Conservation (phyloP, 495 filamentous ascomycete species). For the Tirmania nivea region DNA sequence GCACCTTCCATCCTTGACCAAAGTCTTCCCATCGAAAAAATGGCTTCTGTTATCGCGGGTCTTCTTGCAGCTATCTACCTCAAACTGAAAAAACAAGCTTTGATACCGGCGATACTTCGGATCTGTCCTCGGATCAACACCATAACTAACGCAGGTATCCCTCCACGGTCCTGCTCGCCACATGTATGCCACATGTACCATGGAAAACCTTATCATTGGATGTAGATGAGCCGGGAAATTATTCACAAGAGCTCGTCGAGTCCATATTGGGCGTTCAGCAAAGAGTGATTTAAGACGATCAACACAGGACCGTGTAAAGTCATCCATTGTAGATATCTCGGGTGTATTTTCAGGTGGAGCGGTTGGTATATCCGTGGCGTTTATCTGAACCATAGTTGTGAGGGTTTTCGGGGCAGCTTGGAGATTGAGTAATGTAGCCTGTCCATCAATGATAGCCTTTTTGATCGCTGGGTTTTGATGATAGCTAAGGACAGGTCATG, state of each 20-base stretch:
- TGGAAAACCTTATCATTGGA: conserved; percentile 14
- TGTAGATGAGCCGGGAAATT: conserved; percentile 20
- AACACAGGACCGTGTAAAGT: conserved; percentile 28
- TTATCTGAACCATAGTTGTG: conserved; percentile 39
- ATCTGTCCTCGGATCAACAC: conserved; percentile 61
- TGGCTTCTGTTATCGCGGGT: conserved; percentile 31
- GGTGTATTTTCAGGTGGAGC: conserved; percentile 21
- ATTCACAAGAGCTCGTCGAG: conserved; percentile 57
- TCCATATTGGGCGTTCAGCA: conserved; percentile 61
- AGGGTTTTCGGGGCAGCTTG: conserved; percentile 29
- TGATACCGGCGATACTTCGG: conserved; percentile 62
- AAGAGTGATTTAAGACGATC: conserved; percentile 37
- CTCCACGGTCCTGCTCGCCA: conserved; percentile 81
- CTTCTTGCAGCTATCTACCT: conserved; percentile 10
- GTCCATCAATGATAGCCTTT: conserved; percentile 29
- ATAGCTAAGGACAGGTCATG: conserved; percentile 22
- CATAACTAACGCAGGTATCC: conserved; percentile 63
- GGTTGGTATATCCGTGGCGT: conserved; percentile 30
- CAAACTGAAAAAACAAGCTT: conserved; percentile 54
- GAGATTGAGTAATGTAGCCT: conserved; percentile 31
- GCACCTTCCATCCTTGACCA: conserved; percentile 54
- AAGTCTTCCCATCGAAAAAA: conserved; percentile 52
- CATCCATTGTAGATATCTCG: conserved; percentile 30
- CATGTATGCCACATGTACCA: conserved; percentile 52
- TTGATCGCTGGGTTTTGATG: conserved; percentile 39